A percentile compares a stretch with the other conserved stretches of the same genome.
Conservation (phyloP, 768 basidiomycete species). For the Boletellus ananiceps region DNA sequence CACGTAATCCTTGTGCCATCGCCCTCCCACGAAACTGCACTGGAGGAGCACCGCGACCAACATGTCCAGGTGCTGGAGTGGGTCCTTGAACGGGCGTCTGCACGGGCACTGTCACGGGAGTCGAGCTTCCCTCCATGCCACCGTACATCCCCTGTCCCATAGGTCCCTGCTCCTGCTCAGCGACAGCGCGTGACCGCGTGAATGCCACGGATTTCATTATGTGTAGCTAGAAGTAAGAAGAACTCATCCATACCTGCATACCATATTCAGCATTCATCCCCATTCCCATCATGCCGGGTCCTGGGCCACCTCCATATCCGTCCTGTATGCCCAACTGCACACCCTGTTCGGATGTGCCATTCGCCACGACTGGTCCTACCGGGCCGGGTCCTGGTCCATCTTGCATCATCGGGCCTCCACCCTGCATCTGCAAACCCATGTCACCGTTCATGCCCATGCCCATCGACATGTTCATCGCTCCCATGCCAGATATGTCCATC, state of each 20-base stretch:
- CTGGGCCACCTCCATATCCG: conserved; percentile 39
- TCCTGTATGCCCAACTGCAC: conserved; percentile 41
- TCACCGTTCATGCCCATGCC: conserved; percentile 64
- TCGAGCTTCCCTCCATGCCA: conserved; percentile 51
- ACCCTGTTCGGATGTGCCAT: conserved; percentile 36
- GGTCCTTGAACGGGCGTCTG: conserved; percentile 31
- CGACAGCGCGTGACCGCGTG: conserved; percentile 21
- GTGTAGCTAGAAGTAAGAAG: conserved; percentile 30
- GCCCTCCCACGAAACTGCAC: conserved; percentile 43
- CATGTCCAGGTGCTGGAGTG: conserved; percentile 28
- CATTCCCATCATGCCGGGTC: conserved; percentile 65
- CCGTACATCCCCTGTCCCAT: conserved; percentile 71
- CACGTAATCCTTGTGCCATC: conserved; percentile 40
- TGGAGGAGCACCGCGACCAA: conserved; percentile 32
- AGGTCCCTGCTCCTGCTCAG: conserved; percentile 49
- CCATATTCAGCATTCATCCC: conserved; percentile 63
- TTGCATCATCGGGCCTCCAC: conserved; percentile 54
- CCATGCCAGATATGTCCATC: conserved; percentile 77
- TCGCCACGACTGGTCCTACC: conserved; percentile 33
- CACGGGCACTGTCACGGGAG: conserved; percentile 43
- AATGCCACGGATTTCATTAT: conserved; percentile 36
- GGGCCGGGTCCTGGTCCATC: conserved; percentile 34
- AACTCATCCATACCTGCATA: conserved; percentile 59
- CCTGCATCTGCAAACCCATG: conserved; percentile 52
- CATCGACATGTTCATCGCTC: conserved; percentile 48